Base-by-base conservation (phyloP, 2,329 filamentous ascomycete genomes). In the Amylocarpus encephaloides region DNA sequence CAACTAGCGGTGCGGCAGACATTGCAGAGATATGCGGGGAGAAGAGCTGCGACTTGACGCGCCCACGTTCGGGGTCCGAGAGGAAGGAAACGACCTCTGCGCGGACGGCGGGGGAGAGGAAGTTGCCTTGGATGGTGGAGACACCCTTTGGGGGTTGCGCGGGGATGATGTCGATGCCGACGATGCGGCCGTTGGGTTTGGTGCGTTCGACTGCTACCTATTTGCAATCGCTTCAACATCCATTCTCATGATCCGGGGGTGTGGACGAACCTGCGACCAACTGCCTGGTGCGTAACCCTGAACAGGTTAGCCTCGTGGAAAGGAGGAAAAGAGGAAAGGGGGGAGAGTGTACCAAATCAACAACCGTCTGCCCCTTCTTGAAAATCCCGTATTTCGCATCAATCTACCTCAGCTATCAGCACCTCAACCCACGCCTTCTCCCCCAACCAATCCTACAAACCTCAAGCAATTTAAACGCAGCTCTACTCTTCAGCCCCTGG, bases 41-140 rank as follows among this genome's bases (percentile, higher is more conserved):
- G 35, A 59, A 56, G 1, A 58, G 38, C 13, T 57, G 48, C 34
- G 46, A 62, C 53, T 70, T 70, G 5, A 73, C 70, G 47, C 81
- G 73, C 34, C 80, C 83, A 49, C 77, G 72, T 43, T 77, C 72
- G 1, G 83, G 80, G 53, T 85, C 79, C 43, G 75, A 70, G 36
- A 98, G 79, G 63, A 91, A 93, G 5, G 81, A 76, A 66, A 85
- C 84, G 35, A 95, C 83, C 67, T 92, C 79, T 18, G 74, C 77
- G 67, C 86, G 86, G n/a, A 96, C 83, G 2, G 71, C 69, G 0
- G 81, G 77, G 5, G 83, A 86, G 36, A 97, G 73, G 59, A 98
- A 97, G 66, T 98, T 88, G 43, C 94, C 93, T 69, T 98, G 93
- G 50, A 98, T 90, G 2, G 89, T 89, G 26, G 88, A 91, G n/a